Percentiles rank a stretch among this genome's conserved stretches.
phyloP scores from a whole-genome alignment of 257 asterid species.

The Penstemon newberryi region DNA sequence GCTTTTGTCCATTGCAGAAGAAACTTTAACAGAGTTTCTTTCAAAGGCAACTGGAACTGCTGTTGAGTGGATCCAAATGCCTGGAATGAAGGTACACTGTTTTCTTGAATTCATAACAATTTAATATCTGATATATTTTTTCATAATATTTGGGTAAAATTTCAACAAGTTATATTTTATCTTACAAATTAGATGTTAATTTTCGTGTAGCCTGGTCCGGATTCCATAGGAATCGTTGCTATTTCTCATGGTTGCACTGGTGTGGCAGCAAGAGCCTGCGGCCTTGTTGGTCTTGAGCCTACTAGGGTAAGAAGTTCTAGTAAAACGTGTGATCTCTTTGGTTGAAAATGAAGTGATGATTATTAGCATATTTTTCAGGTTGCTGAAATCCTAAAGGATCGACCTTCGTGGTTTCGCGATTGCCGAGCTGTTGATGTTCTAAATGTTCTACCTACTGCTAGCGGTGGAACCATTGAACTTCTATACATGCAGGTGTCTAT shows the following conservation, averaged over 20 bases:
- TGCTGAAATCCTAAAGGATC: slow-evolving; percentile 91
- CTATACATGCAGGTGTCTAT: slow-evolving; percentile 77
- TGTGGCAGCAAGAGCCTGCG: slow-evolving; percentile 95
- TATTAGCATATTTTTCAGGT: slow-evolving; percentile 48
- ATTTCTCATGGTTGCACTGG: slow-evolving; percentile 99
- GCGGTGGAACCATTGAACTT: slow-evolving; percentile 96
- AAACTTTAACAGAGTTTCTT: slow-evolving; percentile 92
- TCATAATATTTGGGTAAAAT: slow-evolving; percentile 7
- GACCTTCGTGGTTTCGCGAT: slow-evolving; percentile 95
- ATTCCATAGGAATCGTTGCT: slow-evolving; percentile 98
- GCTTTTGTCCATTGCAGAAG: slow-evolving; percentile 96
- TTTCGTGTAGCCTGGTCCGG: slow-evolving; percentile 92
- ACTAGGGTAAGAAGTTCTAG: slow-evolving; percentile 59
- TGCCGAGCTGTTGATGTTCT: slow-evolving; percentile 84
- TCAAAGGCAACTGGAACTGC: slow-evolving; percentile 98
- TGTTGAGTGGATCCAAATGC: slow-evolving; percentile 99
- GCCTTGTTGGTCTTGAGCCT: slow-evolving; percentile 94
- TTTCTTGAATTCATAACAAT: slow-evolving; percentile 25
- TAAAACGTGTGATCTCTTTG: background rate
- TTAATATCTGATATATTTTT: slow-evolving; percentile 20
- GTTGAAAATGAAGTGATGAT: background rate
- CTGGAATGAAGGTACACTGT: slow-evolving; percentile 88
- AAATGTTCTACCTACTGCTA: slow-evolving; percentile 87
- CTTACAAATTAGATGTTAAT: slow-evolving; percentile 4
- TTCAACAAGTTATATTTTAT: slow-evolving; percentile 14